phyloP scores from a whole-genome alignment of 305 asterid genomes.

The Rubia tinctorum region DNA sequence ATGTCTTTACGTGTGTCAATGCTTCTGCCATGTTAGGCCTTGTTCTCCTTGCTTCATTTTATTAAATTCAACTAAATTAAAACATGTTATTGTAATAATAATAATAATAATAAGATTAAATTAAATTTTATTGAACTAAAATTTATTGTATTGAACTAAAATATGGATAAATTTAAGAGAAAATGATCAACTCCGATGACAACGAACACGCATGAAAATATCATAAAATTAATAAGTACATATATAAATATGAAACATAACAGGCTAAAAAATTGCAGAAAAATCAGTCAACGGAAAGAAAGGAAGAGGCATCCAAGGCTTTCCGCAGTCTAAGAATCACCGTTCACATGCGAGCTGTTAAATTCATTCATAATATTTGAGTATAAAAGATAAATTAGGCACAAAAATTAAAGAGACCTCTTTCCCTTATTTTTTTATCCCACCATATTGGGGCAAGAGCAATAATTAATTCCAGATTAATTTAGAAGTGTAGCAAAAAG shows the following conservation, averaged over 20 bases:
- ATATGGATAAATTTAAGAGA: no score
- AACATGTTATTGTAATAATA: no score
- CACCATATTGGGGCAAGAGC: slow-evolving; percentile 30
- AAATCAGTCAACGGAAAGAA: background rate
- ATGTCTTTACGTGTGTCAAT: no score
- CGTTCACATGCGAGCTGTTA: background rate
- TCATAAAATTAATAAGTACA: no score
- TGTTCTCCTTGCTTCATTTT: no score
- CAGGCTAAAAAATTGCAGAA: slow-evolving; percentile 2
- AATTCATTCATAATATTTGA: background rate
- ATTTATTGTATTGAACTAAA: no score
- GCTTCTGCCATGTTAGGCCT: no score
- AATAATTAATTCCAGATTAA: background rate
- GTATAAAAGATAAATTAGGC: background rate
- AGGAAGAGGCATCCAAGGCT: slow-evolving; percentile 5
- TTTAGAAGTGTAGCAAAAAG: background rate
- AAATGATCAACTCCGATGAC: no score
- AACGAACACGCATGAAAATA: background rate
- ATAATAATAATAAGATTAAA: no score
- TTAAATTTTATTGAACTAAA: no score
- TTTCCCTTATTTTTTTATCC: slow-evolving; percentile 28
- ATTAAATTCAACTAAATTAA: no score
- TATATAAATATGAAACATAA: background rate
- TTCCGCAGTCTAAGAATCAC: slow-evolving; percentile 12
- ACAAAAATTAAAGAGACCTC: slow-evolving; percentile 32